Conservation (phyloP, 2,329 filamentous ascomycete species). For the Curvularia eragrostidis region DNA sequence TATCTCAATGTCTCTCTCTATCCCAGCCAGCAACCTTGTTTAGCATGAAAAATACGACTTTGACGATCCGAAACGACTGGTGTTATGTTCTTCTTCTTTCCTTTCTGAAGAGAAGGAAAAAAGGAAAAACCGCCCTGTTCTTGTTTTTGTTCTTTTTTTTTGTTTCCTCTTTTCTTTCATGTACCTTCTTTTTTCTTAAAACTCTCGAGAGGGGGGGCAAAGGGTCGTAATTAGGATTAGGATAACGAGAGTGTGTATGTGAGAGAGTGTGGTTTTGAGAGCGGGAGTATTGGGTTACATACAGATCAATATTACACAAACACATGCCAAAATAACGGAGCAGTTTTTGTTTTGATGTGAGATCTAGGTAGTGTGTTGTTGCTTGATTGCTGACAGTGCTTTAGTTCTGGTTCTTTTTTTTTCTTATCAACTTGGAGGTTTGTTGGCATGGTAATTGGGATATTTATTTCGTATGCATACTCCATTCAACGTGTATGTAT, state of each 20-base stretch:
- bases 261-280: background rate
- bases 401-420: background rate
- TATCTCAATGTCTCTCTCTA: conserved; percentile 4
- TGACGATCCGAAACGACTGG: conserved; percentile 1
- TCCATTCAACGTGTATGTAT: no score
- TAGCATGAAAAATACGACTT: conserved; percentile 3
- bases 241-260: no score
- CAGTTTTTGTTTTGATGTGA: background rate
- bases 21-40: background rate
- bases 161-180: background rate
- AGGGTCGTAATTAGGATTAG: background rate
- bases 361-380: background rate
- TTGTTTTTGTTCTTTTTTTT: background rate
- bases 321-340: background rate
- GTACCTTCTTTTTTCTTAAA: background rate
- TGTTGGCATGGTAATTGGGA: no score
- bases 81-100: background rate
- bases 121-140: no score
- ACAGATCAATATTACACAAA: background rate
- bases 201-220: no score
- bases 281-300: background rate
- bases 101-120: background rate
- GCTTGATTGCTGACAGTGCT: background rate
- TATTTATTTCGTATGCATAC: no score
- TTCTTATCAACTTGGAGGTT: no score